Conservation (phyloP, 2,329 filamentous ascomycete species). For the Diaporthe amygdali region DNA sequence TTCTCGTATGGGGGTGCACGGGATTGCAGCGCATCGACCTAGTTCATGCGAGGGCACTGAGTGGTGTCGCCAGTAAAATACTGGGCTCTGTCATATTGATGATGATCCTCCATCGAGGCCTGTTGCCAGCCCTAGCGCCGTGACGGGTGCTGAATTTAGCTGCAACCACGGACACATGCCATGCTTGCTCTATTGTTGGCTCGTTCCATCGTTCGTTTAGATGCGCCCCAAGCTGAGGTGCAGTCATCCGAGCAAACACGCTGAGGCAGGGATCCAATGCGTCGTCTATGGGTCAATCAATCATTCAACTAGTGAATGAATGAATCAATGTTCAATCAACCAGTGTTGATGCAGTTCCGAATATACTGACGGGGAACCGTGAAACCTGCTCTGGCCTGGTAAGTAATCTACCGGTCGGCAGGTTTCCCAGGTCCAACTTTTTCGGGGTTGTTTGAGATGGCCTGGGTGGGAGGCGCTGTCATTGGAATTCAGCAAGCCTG, state of each 20-base stretch:
- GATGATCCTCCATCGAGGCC: background rate
- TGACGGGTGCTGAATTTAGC: constrained; percentile 2
- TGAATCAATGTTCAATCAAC: background rate
- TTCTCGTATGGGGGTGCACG: background rate
- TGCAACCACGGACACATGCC: background rate
- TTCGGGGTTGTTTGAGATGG: background rate
- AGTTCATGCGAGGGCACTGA: background rate
- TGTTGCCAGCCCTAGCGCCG: constrained; percentile 7
- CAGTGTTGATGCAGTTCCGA: background rate
- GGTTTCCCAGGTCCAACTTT: background rate
- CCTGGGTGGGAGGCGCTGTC: background rate
- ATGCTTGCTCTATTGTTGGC: background rate
- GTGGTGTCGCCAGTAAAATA: background rate
- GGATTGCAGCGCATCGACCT: background rate
- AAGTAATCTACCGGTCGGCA: background rate
- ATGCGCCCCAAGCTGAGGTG: too few species aligned
- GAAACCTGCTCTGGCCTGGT: background rate
- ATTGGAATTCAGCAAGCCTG: background rate
- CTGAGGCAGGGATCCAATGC: background rate
- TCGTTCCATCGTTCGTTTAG: background rate
- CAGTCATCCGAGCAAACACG: too few species aligned
- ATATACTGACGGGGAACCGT: background rate
- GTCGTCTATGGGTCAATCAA: background rate
- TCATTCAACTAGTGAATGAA: background rate
- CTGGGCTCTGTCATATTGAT: background rate